Base-by-base conservation (phyloP, 306 rosid species). In the Vigna hirtella region DNA sequence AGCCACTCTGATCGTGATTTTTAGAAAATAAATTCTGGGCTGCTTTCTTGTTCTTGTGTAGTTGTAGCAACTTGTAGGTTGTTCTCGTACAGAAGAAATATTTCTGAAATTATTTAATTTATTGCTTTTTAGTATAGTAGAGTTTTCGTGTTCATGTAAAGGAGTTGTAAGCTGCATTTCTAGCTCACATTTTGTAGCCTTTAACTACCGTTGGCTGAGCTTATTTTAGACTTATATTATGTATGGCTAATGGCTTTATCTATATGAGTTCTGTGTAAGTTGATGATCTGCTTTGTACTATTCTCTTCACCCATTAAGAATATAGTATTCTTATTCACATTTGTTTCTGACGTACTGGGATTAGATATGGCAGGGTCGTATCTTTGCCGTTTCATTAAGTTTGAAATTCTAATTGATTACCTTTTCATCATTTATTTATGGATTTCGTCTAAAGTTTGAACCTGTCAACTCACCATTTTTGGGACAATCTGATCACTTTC, bases 341-440 rank as follows among this genome's bases (percentile, higher is more conserved):
- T 18, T 66, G 52, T 66, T 16, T 17, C 49, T 66, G 50, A 66
- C 30, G 55, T 66, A 18, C 4, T 9, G 15, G 24, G 74, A 69
- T 26, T 47, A 69, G 17, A 28, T 47, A 48, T 6, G 28, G 26
- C 59, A 26, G 59, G 45, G 45, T 28, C 5, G 5, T 28, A 30
- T 48, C 47, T 50, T 30, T 70, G 26, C 48, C 74, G 16, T 30
- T 50, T 70, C 45, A 30, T 70, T 17, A 4, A 16, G 30, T 30
- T 49, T 28, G n/a, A 49, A 49, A 26, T 49, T 26, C 26, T 70
- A 10, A 49, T 50, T 18, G 52, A 66, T 66, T 47, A 13, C 72
- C 75, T 9, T 30, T 0, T 32, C 30, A 40, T 40, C 11, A 40
- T 9, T 42, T 42, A 1, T 42, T 42, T 42, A 42, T 42, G 47